Percentiles rank a stretch among this genome's conserved stretches.
Evolutionary conservation across 2,329 filamentous ascomycete genomes (phyloP).

Genomic region (Magnaporthales sp.): DNA sequence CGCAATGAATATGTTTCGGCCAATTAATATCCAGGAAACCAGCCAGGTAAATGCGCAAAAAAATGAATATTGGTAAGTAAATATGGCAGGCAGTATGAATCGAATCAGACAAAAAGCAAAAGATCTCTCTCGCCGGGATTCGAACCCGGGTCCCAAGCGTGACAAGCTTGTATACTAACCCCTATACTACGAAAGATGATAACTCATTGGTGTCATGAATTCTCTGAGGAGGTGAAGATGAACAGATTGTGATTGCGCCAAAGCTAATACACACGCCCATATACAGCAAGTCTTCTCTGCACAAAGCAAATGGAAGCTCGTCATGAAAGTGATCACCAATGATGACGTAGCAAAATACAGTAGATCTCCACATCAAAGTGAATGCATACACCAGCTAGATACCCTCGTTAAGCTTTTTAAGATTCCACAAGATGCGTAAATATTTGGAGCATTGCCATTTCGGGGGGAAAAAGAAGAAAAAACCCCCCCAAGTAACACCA

Average conservation of each 20-base stretch:
- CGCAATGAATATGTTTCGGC: too few relatives aligned
- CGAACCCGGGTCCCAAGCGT: constrained; percentile 7
- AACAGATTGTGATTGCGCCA: neutral
- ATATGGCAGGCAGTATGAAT: too few relatives aligned
- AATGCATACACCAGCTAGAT: too few relatives aligned
- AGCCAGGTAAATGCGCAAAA: too few relatives aligned
- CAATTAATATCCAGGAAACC: too few relatives aligned
- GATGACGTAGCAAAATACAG: neutral
- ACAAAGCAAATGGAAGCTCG: neutral
- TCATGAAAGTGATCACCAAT: neutral
- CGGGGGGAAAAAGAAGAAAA: too few relatives aligned
- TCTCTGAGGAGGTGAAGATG: neutral
- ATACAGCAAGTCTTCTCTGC: neutral
- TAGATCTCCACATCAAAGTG: too few relatives aligned
- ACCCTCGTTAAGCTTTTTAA: too few relatives aligned
- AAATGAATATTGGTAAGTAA: too few relatives aligned
- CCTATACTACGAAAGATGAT: constrained; percentile 6
- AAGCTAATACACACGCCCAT: neutral
- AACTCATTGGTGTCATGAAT: neutral
- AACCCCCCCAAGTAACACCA: neutral
- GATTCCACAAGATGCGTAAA: too few relatives aligned
- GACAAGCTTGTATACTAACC: constrained; percentile 6
- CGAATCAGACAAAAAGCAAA: too few relatives aligned
- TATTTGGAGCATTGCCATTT: too few relatives aligned
- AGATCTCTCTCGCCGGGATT: constrained; percentile 6